Evolutionary conservation across 2,329 filamentous ascomycete genomes (phyloP).

Genomic region (Amylocarpus encephaloides): DNA sequence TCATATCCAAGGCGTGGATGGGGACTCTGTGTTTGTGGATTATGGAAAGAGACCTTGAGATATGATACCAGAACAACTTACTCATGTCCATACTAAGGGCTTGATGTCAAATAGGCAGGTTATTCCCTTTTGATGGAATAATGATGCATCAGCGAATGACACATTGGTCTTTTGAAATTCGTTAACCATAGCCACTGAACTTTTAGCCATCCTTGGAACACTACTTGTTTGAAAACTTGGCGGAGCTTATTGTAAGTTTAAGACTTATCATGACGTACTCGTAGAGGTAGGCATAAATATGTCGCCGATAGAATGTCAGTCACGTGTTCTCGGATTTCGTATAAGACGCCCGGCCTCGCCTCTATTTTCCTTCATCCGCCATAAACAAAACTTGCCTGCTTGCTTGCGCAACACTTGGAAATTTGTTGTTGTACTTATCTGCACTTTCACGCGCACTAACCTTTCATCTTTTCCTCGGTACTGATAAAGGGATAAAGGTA

Average conservation of each 20-base stretch:
- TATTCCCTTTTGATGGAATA: neutral
- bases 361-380: neutral
- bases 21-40: constrained; percentile 6
- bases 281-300: too few relatives aligned
- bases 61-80: constrained; percentile 8
- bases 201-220: too few relatives aligned
- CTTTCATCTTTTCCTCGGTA: neutral
- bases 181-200: too few relatives aligned
- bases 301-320: too few relatives aligned
- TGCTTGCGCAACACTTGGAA: constrained; percentile 4
- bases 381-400: neutral
- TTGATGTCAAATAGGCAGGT: constrained; percentile 2
- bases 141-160: too few relatives aligned
- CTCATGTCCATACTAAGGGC: constrained; percentile 4
- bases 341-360: neutral
- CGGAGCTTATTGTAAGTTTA: too few relatives aligned
- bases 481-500: constrained; percentile 18
- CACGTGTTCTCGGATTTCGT: too few relatives aligned
- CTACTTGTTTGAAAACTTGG: too few relatives aligned
- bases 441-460: constrained; percentile 19
- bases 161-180: too few relatives aligned
- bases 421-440: constrained; percentile 13
- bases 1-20: constrained; percentile 5
- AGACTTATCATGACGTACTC: neutral
- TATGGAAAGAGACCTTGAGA: constrained; percentile 5